Percentiles rank a stretch among this genome's conserved stretches.
phyloP scores from a whole-genome alignment of 2,329 filamentous ascomycete genomes.

The Trichoderma koningiopsis region DNA sequence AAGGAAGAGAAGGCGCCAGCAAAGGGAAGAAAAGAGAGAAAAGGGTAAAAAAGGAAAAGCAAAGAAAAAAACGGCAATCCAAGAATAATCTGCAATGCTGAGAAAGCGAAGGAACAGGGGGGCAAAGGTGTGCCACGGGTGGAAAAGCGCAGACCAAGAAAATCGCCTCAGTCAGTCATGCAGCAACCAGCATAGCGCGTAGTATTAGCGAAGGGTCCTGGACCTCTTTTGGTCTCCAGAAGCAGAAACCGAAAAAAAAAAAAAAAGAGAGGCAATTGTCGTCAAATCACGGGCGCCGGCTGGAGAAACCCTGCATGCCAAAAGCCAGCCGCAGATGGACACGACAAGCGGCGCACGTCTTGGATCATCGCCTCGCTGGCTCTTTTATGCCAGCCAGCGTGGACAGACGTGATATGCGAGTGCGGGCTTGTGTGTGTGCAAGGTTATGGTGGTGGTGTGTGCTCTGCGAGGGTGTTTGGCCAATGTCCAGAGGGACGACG shows the following conservation, averaged over 20 bases:
- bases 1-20: conserved; percentile 5
- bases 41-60: background rate
- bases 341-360: conserved; percentile 27
- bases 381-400: conserved; percentile 26
- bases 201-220: conserved; percentile 5
- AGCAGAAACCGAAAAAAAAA: background rate
- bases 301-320: conserved; percentile 35
- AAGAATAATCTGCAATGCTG: conserved; percentile 12
- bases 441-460: conserved; percentile 12
- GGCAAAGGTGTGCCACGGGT: conserved; percentile 9
- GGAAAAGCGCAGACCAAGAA: conserved; percentile 5
- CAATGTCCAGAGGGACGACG: background rate
- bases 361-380: conserved; percentile 32
- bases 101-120: conserved; percentile 18
- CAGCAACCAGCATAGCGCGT: conserved; percentile 8
- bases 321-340: conserved; percentile 30
- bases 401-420: conserved; percentile 22
- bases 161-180: conserved; percentile 23
- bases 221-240: background rate
- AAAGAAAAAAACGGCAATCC: background rate
- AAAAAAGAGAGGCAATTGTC: background rate
- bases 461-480: conserved; percentile 12
- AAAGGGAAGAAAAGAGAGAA: background rate
- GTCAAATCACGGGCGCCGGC: conserved; percentile 27
- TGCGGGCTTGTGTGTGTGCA: conserved; percentile 17